Base-by-base conservation (phyloP, 2,329 filamentous ascomycete species). In the Ophiocordyceps robertsii region DNA sequence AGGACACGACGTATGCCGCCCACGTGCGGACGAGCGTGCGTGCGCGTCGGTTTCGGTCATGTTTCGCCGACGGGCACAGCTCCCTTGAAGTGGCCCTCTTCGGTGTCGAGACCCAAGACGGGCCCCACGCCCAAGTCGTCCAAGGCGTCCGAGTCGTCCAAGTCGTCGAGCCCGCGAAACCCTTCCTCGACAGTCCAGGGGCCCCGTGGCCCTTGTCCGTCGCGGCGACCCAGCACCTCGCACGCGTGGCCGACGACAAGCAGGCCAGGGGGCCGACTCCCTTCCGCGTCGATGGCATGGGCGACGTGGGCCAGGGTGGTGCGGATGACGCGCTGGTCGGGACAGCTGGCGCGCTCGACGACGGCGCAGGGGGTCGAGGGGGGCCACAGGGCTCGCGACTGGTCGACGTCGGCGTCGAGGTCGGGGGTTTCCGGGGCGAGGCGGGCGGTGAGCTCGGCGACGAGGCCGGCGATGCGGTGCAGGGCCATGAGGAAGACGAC, bases 401-500 rank as follows among this genome's bases (percentile, higher is more conserved):
- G 46, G 6, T 51, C 47, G 12, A 48, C 40, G 1, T 29, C 13
- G 0, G 40, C 37, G 5, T 44, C 41, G 48, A 46, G 7, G 43
- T 44, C 6, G 47, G 45, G 2, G 50, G 48, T 13, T 40, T 38
- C 12, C 40, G 65, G 61, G 3, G 59, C 49, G 3, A 59, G 48
- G 11, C 64, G 60, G 11, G 57, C 59, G 0, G 77, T 83, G 45
- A 98, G 66, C 54, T 84, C 84, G 7, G 70, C 68, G 1, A 95
- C 73, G 2, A 98, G 67, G 0, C 78, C 82, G 4, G 65, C 67
- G 14, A 98, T 79, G 41, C 92, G 76, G 63, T 98, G 92, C 48
- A 98, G 66, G 4, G 87, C 87, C 92, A 98, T 98, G 39, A 98
- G 66, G 50, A 96, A 95, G 4, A 98, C 84, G 1, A 92, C 84